Percentiles rank a stretch among this genome's conserved stretches.
Conservation (phyloP, 768 basidiomycete genomes). For the Boletus reticulatus region DNA sequence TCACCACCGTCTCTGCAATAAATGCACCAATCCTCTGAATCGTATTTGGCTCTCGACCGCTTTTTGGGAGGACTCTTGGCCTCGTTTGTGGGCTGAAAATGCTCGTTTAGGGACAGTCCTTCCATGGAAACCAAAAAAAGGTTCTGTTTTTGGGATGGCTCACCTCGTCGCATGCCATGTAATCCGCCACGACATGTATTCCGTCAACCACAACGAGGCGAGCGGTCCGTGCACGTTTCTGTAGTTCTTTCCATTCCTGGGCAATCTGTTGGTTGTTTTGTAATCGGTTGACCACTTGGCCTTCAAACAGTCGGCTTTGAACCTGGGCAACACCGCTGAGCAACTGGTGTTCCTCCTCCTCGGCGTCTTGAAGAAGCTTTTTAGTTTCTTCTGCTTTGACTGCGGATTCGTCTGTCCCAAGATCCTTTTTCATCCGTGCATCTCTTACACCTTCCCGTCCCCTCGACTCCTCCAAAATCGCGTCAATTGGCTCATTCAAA, state of each 20-base stretch:
- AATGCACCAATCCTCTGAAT: constrained; percentile 58
- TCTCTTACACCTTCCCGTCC: constrained; percentile 41
- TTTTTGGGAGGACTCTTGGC: constrained; percentile 27
- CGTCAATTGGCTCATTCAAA: constrained; percentile 40
- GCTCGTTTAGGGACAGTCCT: constrained; percentile 2
- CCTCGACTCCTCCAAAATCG: constrained; percentile 47
- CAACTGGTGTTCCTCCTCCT: constrained; percentile 52
- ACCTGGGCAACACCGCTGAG: constrained; percentile 59
- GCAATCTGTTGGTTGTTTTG: constrained; percentile 44
- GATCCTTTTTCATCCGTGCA: constrained; percentile 45
- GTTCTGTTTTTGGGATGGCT: constrained; percentile 14
- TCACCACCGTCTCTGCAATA: constrained; percentile 60
- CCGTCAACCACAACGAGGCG: constrained; percentile 41
- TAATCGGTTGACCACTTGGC: constrained; percentile 35
- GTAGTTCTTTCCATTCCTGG: constrained; percentile 43
- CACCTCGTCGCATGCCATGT: constrained; percentile 29
- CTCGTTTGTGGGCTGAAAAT: constrained; percentile 12
- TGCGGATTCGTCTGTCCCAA: background rate
- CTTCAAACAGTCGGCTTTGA: constrained; percentile 57
- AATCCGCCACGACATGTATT: constrained; percentile 31
- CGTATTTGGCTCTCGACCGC: constrained; percentile 37
- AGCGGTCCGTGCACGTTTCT: constrained; percentile 42
- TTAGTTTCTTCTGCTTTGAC: constrained; percentile 22
- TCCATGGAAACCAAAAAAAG: background rate
- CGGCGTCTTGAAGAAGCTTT: constrained; percentile 39